Conservation (phyloP, 768 basidiomycete genomes). For the Kwoniella dendrophila region DNA sequence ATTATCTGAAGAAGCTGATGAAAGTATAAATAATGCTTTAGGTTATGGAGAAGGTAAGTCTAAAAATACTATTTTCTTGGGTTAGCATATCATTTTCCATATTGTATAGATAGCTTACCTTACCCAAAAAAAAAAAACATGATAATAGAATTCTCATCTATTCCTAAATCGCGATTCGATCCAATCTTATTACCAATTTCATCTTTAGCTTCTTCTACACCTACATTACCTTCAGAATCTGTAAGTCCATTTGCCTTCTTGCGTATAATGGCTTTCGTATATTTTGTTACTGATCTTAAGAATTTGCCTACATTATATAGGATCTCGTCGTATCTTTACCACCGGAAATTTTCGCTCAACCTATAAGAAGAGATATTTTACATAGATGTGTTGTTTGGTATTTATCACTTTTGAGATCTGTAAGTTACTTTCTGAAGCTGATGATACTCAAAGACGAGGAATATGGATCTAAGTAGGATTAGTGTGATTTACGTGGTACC, state of each 20-base stretch:
- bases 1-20: constrained; percentile 20
- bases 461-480: neutral
- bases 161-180: constrained; percentile 13
- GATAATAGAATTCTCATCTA: neutral
- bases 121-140: neutral
- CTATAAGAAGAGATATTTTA: constrained; percentile 86
- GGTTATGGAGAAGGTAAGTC: constrained; percentile 1
- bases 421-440: constrained; percentile 3
- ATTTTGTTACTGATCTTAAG: no score
- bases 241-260: no score
- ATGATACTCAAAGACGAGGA: neutral
- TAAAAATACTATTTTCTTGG: no score
- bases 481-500: neutral
- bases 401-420: constrained; percentile 79
- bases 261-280: no score
- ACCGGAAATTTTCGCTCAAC: constrained; percentile 74
- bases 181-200: constrained; percentile 50
- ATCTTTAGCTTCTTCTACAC: constrained; percentile 44
- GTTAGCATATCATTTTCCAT: no score
- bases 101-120: no score
- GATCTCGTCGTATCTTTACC: constrained; percentile 56
- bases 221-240: constrained; percentile 36
- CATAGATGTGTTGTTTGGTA: constrained; percentile 89
- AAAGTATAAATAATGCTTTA: constrained; percentile 3
- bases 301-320: constrained; percentile 22